Base-by-base conservation (phyloP, 83 land plant species). In the Picea mariana region DNA sequence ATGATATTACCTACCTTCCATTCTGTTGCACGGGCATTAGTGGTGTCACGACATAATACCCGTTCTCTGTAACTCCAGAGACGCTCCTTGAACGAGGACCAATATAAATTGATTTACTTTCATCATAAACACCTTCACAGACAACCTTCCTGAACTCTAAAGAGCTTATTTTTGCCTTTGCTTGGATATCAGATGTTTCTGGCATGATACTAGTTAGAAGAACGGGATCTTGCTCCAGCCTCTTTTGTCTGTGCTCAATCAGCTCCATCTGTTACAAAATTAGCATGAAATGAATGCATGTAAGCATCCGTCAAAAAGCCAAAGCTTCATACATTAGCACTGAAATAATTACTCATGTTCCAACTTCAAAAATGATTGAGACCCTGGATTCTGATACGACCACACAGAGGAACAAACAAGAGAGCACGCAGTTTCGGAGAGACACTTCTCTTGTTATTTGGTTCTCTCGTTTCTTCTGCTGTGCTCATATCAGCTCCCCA, bases 31-130 rank as follows among this genome's bases (percentile, higher is more conserved):
- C 58, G 11, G 58, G 58, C 58, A 52, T 52, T 15, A 97, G 86
- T 16, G 99, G 99, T 17, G 95, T 97, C 21, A 97, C 87, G 2
- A 97, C 69, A 77, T 88, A 93, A 81, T 93, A 95, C 11, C 99
- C 99, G 87, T 91, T 92, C 81, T 95, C 92, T 52, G 95, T 94
- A 65, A 91, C 91, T 67, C 99, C 98, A 12, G 95, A 91, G 67
- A 92, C 87, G 52, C 91, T 89, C 68, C 93, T 92, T 15, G 94
- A 91, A 23, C 99, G 95, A 18, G 99, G 99, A 27, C 99, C 99
- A 13, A 97, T 86, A 89, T 81, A 97, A 24, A 95, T 83, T 27
- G 96, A 93, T 69, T 83, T 92, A 18, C 84, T 73, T 67, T 93
- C 96, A 82, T 93, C 92, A 85, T 87, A 95, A 64, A 85, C 82